Base-by-base conservation (phyloP, 2,329 filamentous ascomycete species). In the Aspergillus ruber region DNA sequence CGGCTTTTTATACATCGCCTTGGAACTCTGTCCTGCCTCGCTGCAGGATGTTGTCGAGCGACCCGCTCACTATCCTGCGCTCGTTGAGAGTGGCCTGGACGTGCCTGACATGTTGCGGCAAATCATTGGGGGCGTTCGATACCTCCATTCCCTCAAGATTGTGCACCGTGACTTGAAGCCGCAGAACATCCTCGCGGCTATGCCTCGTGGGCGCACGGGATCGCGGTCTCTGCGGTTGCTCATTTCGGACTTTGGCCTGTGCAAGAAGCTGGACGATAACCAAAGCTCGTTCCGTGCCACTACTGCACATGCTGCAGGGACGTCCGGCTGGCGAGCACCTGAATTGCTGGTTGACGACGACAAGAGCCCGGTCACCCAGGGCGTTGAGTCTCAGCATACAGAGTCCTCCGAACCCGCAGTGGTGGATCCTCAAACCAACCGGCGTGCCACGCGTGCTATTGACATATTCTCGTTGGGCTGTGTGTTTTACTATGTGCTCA, bases 401-500 rank as follows among this genome's bases (percentile, higher is more conserved):
- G 71, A 70, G 56, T 71, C 71, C 2, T 75, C 72, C 2, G 73
- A 76, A 50, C 73, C 73, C 2, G 69, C 72, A 10, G 79, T 81
- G 15, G 72, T 82, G 17, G 65, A 79, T 74, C 71, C 76, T 61
- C 56, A 76, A 43, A 77, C 74, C 4, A 83, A 82, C 56, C 84
- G 90, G 50, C 86, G 93, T 44, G 91, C 94, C 6, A 98, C 95
- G 41, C 85, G 93, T 41, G 88, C 93, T 7, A 96, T 97, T 51
- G 93, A 98, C 64, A 95, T 98, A 21, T 98, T 98, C 72, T 95
- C 90, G 0, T 79, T 98, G 32, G 93, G 93, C 1, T 85, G 95
- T 45, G 90, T 98, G n/a, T 98, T 96, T 74, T 97, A 90, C 72
- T 98, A 96, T 66, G 90, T 97, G n/a, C 77, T 98, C 50, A 96